Base-by-base conservation (phyloP, 352 stramenopile species). In the Phytophthora parvispora region DNA sequence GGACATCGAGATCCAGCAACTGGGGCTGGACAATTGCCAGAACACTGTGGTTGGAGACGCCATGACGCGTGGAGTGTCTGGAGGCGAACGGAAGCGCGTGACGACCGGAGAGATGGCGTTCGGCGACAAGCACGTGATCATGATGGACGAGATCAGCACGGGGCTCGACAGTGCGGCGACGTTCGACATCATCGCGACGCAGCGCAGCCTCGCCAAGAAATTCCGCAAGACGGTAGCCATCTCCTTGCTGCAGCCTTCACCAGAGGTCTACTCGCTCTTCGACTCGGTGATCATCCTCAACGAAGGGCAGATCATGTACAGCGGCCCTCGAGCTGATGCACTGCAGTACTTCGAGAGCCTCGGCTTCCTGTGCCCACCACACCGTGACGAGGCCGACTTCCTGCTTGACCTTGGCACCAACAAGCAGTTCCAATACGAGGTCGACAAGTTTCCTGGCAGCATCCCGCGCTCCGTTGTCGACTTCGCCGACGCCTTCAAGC, bases 91-190 rank as follows among this genome's bases (percentile, higher is more conserved):
- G 32, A 88, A 88, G 67, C 80, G 84, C 20, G 80, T 91, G 42
- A 91, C 83, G 15, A 79, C 72, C 0, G 83, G 81, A 15, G 80
- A 91, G 77, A 98, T 99, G 82, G 70, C 91, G 28, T 83, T 91
- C 50, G 74, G 76, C 32, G 66, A 75, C 36, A 76, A 81, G 64
- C 78, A 70, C 25, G 80, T 97, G 18, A 60, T 84, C 20, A 84
- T 95, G 47, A 86, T 89, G 69, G 94, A 99, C 72, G 89, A 97
- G 77, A 98, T 99, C 69, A 94, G 78, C 47, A 98, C 93, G 31
- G 96, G 96, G 2, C 80, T 99, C 10, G 94, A 99, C 79, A 90
- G 84, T 36, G 86, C 90, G 1, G 95, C 92, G 5, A 97, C 93
- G 4, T 97, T 82, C 67, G 93, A 98, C 65, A 98, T 99, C 68